Evolutionary conservation across 768 basidiomycete genomes (phyloP).

Genomic region (Tricholoma saponaceum): DNA sequence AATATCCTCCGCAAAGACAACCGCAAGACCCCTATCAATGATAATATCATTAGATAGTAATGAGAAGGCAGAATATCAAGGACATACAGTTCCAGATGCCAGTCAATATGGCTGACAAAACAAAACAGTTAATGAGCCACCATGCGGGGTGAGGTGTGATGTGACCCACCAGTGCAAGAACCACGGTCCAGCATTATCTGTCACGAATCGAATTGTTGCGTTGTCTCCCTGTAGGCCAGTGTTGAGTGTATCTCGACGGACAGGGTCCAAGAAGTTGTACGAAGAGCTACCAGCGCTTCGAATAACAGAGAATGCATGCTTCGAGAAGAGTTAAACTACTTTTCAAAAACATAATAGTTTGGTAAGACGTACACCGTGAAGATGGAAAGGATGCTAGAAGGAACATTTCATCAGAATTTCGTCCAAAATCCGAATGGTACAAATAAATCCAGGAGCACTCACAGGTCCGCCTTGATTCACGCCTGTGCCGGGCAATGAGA

Average conservation of each 20-base stretch:
- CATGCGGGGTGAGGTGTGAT: not conserved
- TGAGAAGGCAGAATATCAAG: not conserved
- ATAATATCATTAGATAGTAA: not conserved
- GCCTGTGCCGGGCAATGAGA: slow-evolving; percentile 33
- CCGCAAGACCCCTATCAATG: not conserved
- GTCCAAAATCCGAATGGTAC: slow-evolving; percentile 7
- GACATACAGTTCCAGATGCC: slow-evolving; percentile 8
- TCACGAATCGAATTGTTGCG: slow-evolving; percentile 51
- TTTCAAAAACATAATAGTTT: not conserved
- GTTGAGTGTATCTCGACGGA: slow-evolving; percentile 32
- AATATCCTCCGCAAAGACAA: not conserved
- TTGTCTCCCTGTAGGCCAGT: slow-evolving; percentile 26
- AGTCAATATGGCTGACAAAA: slow-evolving; percentile 8
- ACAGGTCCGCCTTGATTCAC: slow-evolving; percentile 23
- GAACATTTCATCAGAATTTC: not conserved
- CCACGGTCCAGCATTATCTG: too few species aligned
- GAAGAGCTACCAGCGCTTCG: slow-evolving; percentile 22
- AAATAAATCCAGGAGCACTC: too few species aligned
- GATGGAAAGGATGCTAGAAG: slow-evolving; percentile 25
- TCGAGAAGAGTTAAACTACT: not conserved
- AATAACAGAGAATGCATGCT: slow-evolving; percentile 37
- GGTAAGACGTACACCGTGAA: slow-evolving; percentile 24
- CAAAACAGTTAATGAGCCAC: not conserved
- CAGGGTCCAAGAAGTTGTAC: slow-evolving; percentile 21
- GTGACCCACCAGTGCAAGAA: slow-evolving; percentile 6